Percentiles rank a stretch among this genome's conserved stretches.
These are phyloP conservation scores for Mesotaenium endlicherianum DNA, from an alignment of 139 green algal genomes.

Conservation along the genomic window DNA sequence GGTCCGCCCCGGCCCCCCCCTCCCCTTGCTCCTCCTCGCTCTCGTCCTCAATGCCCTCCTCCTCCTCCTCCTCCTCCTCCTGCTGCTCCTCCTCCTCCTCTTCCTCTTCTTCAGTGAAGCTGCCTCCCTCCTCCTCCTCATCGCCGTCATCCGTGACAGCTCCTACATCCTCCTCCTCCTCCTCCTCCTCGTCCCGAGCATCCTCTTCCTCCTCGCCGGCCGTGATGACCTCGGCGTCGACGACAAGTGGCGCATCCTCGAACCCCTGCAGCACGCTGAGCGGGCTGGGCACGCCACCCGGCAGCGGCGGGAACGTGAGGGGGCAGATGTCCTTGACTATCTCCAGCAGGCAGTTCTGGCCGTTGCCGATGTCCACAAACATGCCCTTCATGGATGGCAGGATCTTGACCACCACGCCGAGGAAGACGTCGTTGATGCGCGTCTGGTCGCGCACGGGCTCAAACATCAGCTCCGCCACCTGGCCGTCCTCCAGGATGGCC, in stretches of 20 bases:
- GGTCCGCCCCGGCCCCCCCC: not conserved
- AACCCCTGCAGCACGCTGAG: not conserved
- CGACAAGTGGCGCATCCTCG: not conserved
- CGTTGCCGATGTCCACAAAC: constrained; percentile 44
- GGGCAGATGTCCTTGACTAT: constrained; percentile 5
- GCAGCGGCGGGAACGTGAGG: constrained; percentile 6
- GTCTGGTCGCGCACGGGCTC: not conserved
- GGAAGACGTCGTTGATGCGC: constrained; percentile 38
- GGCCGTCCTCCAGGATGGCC: constrained; percentile 40
- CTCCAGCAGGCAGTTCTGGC: constrained; percentile 23
- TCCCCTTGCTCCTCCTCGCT: not conserved
- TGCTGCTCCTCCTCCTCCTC: not conserved
- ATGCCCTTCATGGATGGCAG: constrained; percentile 32
- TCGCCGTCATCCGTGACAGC: not conserved
- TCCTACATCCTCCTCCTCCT: not conserved
- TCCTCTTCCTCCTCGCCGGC: not conserved
- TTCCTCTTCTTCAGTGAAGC: not conserved
- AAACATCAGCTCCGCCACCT: constrained; percentile 30
- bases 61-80: constrained; percentile 1
- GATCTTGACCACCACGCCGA: constrained; percentile 17
- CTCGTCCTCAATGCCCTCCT: not conserved
- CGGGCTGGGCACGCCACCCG: not conserved
- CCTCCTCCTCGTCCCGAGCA: not conserved
- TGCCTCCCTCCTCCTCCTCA: no score
- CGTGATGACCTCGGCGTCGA: no score